Base-by-base conservation (phyloP, 345 rosid genomes). In the Zanthoxylum bungeanum region DNA sequence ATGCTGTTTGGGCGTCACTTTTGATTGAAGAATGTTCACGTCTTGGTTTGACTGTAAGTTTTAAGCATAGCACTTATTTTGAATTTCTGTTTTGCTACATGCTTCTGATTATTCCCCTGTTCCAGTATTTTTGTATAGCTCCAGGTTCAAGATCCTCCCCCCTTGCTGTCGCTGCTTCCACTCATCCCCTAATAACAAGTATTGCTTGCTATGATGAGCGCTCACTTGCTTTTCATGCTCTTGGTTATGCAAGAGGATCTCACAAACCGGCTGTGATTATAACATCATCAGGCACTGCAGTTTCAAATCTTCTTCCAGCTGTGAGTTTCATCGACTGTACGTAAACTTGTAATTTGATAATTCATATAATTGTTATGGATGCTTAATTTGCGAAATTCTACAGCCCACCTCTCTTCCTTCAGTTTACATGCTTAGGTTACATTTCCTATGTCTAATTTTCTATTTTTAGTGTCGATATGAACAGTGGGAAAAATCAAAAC, bases 91-190 rank as follows among this genome's bases (percentile, higher is more conserved):
- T 77, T 70, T 71, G 73, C 31, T 62, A 68, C 36, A 56, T 25
- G 64, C 71, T 66, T 75, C 81, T 91, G 75, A 85, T 60, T 73
- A 69, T 67, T 71, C 77, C 70, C 71, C 72, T 58, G 39, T 74
- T 83, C 73, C 86, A 91, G 98, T 91, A 90, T 70, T 91, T 94
- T 75, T 94, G 98, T 82, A 77, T 94, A 77, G 98, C 97, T 67
- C 97, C 98, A 59, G 98, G 98, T 73, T 94, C 97, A 31, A 88
- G 98, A 78, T 94, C 98, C 72, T 87, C 97, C 53, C 98, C 91
- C 28, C 94, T 94, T 76, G 96, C 97, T 28, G 81, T 91, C 55
- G 97, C 98, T 77, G 98, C 98, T 81, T 85, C 97, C 25, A 64
- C 76, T 70, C 98, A 94, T 84, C 91, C 91, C 59, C 81, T 85